Percentiles rank a stretch among this genome's conserved stretches.
Conservation (phyloP, 2,329 filamentous ascomycete species). For the Scortechinia acanthostroma region DNA sequence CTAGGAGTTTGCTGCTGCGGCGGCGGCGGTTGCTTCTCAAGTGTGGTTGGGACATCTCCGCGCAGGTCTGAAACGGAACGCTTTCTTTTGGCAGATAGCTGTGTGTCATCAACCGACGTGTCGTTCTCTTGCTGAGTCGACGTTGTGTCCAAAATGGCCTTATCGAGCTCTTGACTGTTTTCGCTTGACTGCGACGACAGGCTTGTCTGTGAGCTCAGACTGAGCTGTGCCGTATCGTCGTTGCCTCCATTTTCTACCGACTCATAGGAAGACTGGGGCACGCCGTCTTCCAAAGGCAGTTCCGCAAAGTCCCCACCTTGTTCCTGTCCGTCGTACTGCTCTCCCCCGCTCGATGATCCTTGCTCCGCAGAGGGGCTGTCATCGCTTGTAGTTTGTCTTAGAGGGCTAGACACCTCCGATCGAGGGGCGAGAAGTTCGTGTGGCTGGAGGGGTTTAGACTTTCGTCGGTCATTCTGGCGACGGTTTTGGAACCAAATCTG, state of each 20-base stretch:
- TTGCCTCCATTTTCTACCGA: not conserved
- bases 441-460: not conserved
- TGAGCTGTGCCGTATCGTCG: not conserved
- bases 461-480: constrained; percentile 1
- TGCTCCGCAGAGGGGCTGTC: not conserved
- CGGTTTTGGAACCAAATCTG: constrained; percentile 2
- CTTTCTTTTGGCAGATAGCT: not conserved
- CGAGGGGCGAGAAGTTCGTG: not conserved
- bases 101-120: too few species aligned
- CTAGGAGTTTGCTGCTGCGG: not conserved
- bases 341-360: not conserved
- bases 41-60: too few species aligned
- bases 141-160: too few species aligned
- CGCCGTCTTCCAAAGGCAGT: not conserved
- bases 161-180: too few species aligned
- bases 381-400: not conserved
- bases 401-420: not conserved
- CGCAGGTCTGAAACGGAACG: not conserved
- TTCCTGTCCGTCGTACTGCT: not conserved
- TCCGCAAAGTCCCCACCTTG: not conserved
- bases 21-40: not conserved
- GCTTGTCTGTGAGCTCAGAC: not conserved
- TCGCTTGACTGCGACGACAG: not conserved
- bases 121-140: too few species aligned
- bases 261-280: not conserved